Base-by-base conservation (phyloP, 2,329 filamentous ascomycete species). In the Verticillium tricorpus region DNA sequence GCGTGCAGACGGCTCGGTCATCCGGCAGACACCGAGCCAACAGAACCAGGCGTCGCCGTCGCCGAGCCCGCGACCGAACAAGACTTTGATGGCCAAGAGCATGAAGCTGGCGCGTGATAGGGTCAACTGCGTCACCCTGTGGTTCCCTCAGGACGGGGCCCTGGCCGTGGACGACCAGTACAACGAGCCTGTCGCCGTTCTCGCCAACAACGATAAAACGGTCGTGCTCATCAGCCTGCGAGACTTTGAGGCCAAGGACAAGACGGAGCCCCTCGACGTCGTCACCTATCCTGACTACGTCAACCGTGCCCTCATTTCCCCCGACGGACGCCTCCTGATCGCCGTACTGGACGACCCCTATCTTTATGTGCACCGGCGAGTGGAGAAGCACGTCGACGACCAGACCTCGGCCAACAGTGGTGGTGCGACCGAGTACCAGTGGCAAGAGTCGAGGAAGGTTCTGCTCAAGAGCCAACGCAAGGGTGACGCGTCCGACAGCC, bases 291-390 rank as follows among this genome's bases (percentile, higher is more conserved):
- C 91, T 5, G 90, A 94, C 71, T 90, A 88, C 66, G 94, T 98
- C 78, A 99, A 99, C 70, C 92, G 96, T 70, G 92, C 93, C 37
- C 86, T 93, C n/a, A 89, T 99, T 59, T 97, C 94, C 7, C 95
- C 94, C 0, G 90, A 97, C 72, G 94, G 93, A 1, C 85, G 83
- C 22, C 77, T 94, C 12, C 81, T 98, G 22, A 84, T 93, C 6
- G 91, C 93, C 2, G 91, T 98, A 54, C 91, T 94, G 50, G 95
- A 99, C 71, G 90, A 93, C 69, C 89, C 92, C 1, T 91, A 87
- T 66, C 86, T 94, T 22, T 97, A 95, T 74, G 88, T 98, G 66
- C 95, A 96, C 73, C 79, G 85, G 66, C 81, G 89, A 56, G 72
- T 73, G 2, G 72, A 71, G 50, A 74, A 78, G 67, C 68, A 76